Evolutionary conservation across 2,329 filamentous ascomycete species (phyloP), one percentile per base, ranked within the genome.

Genomic region (Hymenoscyphus fructigenus): DNA sequence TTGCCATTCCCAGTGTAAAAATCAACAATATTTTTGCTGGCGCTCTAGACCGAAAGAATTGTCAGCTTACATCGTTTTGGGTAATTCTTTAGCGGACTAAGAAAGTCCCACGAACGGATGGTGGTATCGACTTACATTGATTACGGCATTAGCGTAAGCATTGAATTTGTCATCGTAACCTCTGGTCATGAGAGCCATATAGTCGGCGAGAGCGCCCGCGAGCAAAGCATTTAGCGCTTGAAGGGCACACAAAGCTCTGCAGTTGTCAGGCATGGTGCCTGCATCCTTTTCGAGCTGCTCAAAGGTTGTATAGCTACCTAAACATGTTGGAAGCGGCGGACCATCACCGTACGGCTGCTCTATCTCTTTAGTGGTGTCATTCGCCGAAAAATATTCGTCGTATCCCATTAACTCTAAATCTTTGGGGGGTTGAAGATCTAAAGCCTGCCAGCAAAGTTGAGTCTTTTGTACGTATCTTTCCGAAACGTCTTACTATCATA

Each of bases 391-490:
- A n/a, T n/a, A n/a, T n/a, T n/a, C n/a, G n/a, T n/a, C n/a, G n/a
- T n/a, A n/a, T n/a, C n/a, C n/a, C 14, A 15, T 38, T 7, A 17
- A 12, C 17, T 38, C 34, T 20, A 32, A 12, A 10, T 20, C 28
- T 1, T 26, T n/a, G 10, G 6, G 23, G n/a, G 36, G 3, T 28
- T 59, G 56, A 12, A 78, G 65, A 65, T 78, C 76, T 34, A 72
- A 67, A 9, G 77, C 77, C 76, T 75, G 1, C 76, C 76, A 0
- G 63, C 71, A 44, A 78, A 70, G 44, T 73, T 73, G 1, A 71
- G 44, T 0, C 26, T 47, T 38, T 71, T 36, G 62, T 72, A 78
- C 0, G 65, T 26, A 0, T 53, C 50, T 0, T 57, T 63, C 5
- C 76, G 71, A 1, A 23, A n/a, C 0, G 36, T n/a, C 47, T 75